Conservation (phyloP, 352 stramenopile genomes). For the Globisporangium middletonii region DNA sequence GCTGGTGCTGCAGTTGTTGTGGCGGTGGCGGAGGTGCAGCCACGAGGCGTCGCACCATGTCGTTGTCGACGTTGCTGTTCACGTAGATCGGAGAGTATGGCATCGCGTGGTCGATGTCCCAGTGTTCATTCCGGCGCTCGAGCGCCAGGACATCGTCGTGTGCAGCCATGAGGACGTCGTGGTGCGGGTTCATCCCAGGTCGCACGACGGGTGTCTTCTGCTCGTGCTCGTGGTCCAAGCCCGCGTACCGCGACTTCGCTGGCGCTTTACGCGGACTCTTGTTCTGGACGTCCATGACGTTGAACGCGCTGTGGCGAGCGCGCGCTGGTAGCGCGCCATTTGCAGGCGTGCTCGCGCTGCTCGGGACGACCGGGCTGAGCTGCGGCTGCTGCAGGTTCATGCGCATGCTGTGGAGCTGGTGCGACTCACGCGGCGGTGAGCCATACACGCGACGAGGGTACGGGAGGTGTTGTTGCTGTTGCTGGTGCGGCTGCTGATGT, state of each 20-base stretch:
- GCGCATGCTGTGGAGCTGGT: constrained; percentile 3
- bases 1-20: neutral
- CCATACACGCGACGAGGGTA: neutral
- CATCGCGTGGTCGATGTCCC: neutral
- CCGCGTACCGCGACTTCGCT: constrained; percentile 4
- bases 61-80: neutral
- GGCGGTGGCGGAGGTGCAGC: neutral
- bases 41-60: neutral
- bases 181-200: neutral
- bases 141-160: neutral
- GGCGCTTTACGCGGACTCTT: constrained; percentile 11
- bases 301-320: neutral
- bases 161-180: neutral
- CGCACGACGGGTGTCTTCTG: constrained; percentile 7
- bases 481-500: constrained; percentile 1
- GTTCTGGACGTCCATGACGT: constrained; percentile 11
- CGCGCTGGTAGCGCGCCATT: neutral
- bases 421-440: neutral
- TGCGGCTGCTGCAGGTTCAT: constrained; percentile 1
- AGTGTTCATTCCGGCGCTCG: neutral
- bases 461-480: neutral
- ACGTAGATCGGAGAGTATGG: neutral
- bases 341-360: constrained; percentile 2
- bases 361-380: neutral
- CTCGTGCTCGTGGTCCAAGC: constrained; percentile 5